phyloP scores from a whole-genome alignment of 768 basidiomycete genomes.

The Leccinum subtestaceum region DNA sequence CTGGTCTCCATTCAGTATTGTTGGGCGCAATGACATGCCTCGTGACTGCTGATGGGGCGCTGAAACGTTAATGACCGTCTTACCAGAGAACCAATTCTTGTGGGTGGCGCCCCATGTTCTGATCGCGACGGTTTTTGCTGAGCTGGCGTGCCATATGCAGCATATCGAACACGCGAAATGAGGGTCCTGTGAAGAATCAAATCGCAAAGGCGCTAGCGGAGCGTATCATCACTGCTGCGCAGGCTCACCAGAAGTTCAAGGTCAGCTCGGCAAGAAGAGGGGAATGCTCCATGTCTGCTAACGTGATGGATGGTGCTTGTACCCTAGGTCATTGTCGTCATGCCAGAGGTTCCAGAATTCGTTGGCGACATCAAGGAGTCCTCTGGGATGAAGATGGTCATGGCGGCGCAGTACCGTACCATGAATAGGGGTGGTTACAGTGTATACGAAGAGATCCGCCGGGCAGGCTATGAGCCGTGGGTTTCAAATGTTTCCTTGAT shows the following conservation, averaged over 20 bases:
- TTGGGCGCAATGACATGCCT: conserved; percentile 12
- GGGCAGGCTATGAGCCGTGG: conserved; percentile 76
- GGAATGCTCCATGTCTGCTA: not conserved
- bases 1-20: conserved; percentile 2
- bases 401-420: conserved; percentile 84
- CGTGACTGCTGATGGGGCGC: conserved; percentile 6
- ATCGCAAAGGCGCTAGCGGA: conserved; percentile 83
- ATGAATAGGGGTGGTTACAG: conserved; percentile 88
- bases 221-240: conserved; percentile 80
- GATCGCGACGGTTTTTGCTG: not conserved
- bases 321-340: conserved; percentile 72
- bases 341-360: conserved; percentile 92
- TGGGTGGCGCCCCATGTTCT: conserved; percentile 36
- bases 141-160: conserved; percentile 36
- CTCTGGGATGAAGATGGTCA: conserved; percentile 68
- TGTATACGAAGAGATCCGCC: conserved; percentile 80
- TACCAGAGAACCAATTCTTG: conserved; percentile 83
- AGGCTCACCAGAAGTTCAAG: conserved; percentile 72
- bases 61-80: not conserved
- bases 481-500: conserved; percentile 20
- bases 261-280: conserved; percentile 32
- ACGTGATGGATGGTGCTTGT: not conserved
- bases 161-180: conserved; percentile 67
- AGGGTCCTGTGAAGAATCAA: conserved; percentile 72
- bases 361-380: conserved; percentile 76